phyloP scores from a whole-genome alignment of 352 stramenopile species.

The Globisporangium splendens region DNA sequence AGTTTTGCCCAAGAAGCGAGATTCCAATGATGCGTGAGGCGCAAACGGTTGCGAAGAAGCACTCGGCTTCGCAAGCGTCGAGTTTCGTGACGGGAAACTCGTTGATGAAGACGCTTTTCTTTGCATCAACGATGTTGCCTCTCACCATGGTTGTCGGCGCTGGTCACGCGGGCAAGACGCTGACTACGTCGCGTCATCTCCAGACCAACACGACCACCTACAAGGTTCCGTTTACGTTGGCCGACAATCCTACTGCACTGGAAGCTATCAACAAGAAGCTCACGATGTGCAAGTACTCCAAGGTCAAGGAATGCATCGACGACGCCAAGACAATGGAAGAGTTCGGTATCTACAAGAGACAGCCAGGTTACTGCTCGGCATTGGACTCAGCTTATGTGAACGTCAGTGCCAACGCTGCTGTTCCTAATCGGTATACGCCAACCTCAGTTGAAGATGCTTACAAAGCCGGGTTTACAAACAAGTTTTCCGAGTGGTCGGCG shows the following conservation, averaged over 20 bases:
- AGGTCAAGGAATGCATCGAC: slow-evolving; percentile 49
- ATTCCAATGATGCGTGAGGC: background rate
- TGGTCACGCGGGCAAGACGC: slow-evolving; percentile 3
- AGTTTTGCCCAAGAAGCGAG: background rate
- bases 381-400: slow-evolving; percentile 52
- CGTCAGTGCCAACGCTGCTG: slow-evolving; percentile 22
- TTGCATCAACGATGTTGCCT: slow-evolving; percentile 16
- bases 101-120: slow-evolving; percentile 17
- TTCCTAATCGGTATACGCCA: slow-evolving; percentile 55
- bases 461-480: slow-evolving; percentile 43
- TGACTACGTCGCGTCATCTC: slow-evolving; percentile 15
- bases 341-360: slow-evolving; percentile 37
- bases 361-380: slow-evolving; percentile 38
- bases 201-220: background rate
- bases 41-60: background rate
- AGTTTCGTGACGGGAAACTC: slow-evolving; percentile 6
- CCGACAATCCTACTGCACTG: slow-evolving; percentile 34
- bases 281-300: slow-evolving; percentile 61
- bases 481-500: slow-evolving; percentile 58
- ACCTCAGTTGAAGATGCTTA: slow-evolving; percentile 46
- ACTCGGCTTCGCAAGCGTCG: slow-evolving; percentile 3
- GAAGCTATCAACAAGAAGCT: slow-evolving; percentile 28
- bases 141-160: slow-evolving; percentile 11
- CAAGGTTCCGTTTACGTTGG: slow-evolving; percentile 34
- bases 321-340: slow-evolving; percentile 27